Percentiles rank a stretch among this genome's conserved stretches.
phyloP scores from a whole-genome alignment of 2,329 filamentous ascomycete genomes.

The Penicillium sp. region DNA sequence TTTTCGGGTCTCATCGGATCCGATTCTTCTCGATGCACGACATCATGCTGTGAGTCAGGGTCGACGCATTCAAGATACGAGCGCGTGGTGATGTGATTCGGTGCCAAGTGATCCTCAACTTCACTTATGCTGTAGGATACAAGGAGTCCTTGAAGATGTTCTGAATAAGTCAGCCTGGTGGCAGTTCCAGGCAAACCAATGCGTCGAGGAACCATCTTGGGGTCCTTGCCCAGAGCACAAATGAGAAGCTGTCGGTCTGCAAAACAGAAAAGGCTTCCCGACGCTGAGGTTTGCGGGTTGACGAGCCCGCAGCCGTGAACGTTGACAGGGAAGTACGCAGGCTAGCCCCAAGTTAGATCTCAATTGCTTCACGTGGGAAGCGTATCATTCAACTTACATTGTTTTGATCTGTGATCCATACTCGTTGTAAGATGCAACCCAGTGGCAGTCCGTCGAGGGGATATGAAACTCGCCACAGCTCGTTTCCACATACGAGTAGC shows the following conservation, averaged over 20 bases:
- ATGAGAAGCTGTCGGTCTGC: slow-evolving; percentile 47
- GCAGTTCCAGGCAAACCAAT: slow-evolving; percentile 42
- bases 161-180: slow-evolving; percentile 44
- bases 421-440: slow-evolving; percentile 31
- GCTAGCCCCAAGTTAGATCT: slow-evolving; percentile 26
- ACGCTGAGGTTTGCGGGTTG: slow-evolving; percentile 21
- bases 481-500: slow-evolving; percentile 35
- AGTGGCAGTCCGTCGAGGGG: slow-evolving; percentile 19
- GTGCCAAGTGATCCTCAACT: slow-evolving; percentile 24
- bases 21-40: slow-evolving; percentile 9
- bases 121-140: slow-evolving; percentile 42
- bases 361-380: background rate
- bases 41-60: slow-evolving; percentile 30
- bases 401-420: slow-evolving; percentile 43
- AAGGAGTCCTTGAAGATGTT: slow-evolving; percentile 46
- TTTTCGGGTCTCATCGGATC: slow-evolving; percentile 9
- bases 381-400: slow-evolving; percentile 29
- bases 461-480: slow-evolving; percentile 38
- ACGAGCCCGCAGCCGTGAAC: slow-evolving; percentile 37
- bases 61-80: slow-evolving; percentile 40
- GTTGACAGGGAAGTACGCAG: slow-evolving; percentile 35
- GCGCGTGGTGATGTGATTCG: slow-evolving; percentile 30
- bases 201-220: slow-evolving; percentile 40
- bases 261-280: slow-evolving; percentile 43
- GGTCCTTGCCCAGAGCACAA: slow-evolving; percentile 44